A percentile compares a stretch with the other conserved stretches of the same genome.
Evolutionary conservation across 2,329 filamentous ascomycete species (phyloP).

Genomic region (Huntiella omanensis): DNA sequence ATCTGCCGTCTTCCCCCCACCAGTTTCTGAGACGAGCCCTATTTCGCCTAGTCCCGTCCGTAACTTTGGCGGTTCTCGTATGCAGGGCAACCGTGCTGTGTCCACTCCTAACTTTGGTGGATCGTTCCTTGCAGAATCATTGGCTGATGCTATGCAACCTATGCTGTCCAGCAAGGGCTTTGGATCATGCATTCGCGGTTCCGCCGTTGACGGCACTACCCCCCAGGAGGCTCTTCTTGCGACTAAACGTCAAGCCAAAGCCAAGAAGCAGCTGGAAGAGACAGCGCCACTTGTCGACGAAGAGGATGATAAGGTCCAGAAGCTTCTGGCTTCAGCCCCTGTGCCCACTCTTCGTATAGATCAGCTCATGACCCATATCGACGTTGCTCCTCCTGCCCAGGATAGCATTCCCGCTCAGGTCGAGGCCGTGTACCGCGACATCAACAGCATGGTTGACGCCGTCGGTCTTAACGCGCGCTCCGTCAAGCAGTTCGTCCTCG

Average conservation of each 20-base stretch:
- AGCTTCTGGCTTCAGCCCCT: slow-evolving; percentile 39
- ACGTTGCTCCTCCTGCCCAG: slow-evolving; percentile 31
- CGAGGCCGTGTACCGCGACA: slow-evolving; percentile 55
- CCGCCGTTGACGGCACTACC: slow-evolving; percentile 18
- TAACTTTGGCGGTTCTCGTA: slow-evolving; percentile 31
- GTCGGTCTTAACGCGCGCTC: slow-evolving; percentile 65
- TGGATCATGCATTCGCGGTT: slow-evolving; percentile 11
- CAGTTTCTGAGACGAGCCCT: slow-evolving; percentile 34
- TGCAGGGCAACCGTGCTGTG: slow-evolving; percentile 34
- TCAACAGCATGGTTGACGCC: slow-evolving; percentile 88
- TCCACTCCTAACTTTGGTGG: slow-evolving; percentile 29
- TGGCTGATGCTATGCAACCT: slow-evolving; percentile 31
- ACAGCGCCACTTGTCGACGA: slow-evolving; percentile 41
- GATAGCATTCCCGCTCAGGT: slow-evolving; percentile 44
- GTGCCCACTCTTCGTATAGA: slow-evolving; percentile 43
- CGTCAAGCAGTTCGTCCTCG: slow-evolving; percentile 45
- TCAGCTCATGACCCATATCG: slow-evolving; percentile 46
- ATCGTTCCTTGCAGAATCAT: slow-evolving; percentile 20
- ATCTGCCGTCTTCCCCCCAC: slow-evolving; percentile 21
- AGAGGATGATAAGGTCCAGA: slow-evolving; percentile 50
- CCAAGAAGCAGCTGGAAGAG: slow-evolving; percentile 37
- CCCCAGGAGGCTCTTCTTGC: slow-evolving; percentile 29
- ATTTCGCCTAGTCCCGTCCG: slow-evolving; percentile 57
- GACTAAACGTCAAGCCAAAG: slow-evolving; percentile 32
- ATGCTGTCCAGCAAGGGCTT: slow-evolving; percentile 2